phyloP scores from a whole-genome alignment of 202 grass and related monocot species.

The Bolboschoenoplectus hybrid region DNA sequence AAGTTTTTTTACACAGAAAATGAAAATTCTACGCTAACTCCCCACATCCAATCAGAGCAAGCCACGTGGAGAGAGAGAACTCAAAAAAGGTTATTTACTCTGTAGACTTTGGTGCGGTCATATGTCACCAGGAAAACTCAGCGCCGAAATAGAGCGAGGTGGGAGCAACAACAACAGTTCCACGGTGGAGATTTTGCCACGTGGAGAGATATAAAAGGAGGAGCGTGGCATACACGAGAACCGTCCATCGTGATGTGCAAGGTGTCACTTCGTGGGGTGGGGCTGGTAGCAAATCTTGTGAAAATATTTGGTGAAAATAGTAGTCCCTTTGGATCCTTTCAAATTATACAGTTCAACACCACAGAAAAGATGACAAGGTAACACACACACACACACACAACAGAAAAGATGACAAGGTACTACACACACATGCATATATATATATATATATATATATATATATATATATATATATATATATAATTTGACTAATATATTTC shows the following conservation, averaged over 20 bases:
- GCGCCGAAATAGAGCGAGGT: background rate
- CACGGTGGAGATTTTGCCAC: conserved; percentile 24
- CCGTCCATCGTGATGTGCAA: conserved; percentile 30
- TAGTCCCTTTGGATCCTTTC: background rate
- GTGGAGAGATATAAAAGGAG: background rate
- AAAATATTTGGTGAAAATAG: conserved; percentile 23
- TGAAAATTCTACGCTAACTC: no score
- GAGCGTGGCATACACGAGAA: conserved; percentile 19
- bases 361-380: background rate
- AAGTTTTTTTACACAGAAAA: no score
- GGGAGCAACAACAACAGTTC: background rate
- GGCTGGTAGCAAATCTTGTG: conserved; percentile 20
- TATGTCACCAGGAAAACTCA: background rate
- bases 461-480: no score
- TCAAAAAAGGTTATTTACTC: background rate
- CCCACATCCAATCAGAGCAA: background rate
- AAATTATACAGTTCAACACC: background rate
- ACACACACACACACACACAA: no score
- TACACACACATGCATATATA: no score
- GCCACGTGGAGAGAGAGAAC: background rate
- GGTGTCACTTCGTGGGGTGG: background rate
- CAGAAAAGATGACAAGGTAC: no score
- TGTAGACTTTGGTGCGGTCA: background rate
- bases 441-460: no score
- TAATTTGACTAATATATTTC: no score